phyloP scores from a whole-genome alignment of 352 stramenopile genomes.

The Pythium phragmiticola region DNA sequence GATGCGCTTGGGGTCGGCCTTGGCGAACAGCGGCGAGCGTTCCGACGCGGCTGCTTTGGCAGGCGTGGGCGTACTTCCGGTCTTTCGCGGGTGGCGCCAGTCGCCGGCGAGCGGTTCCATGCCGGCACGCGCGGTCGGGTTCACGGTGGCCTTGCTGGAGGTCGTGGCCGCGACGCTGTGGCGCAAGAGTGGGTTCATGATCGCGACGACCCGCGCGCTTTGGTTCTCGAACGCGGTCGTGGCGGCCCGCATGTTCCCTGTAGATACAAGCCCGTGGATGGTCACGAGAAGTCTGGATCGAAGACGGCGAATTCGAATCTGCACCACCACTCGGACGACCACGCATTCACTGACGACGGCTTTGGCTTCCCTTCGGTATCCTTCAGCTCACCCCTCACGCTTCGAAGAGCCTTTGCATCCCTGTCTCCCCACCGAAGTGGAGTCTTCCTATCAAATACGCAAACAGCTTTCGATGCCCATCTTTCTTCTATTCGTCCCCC shows the following conservation, averaged over 20 bases:
- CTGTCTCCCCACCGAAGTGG: neutral
- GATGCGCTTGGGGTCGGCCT: constrained; percentile 19
- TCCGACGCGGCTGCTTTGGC: constrained; percentile 11
- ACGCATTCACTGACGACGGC: neutral
- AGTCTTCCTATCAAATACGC: neutral
- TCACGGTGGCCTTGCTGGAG: neutral
- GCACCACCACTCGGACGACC: neutral
- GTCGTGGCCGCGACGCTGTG: neutral
- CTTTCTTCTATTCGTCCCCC: neutral
- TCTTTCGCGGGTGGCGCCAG: neutral
- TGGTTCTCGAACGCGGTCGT: constrained; percentile 40
- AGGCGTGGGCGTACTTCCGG: neutral
- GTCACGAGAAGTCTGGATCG: too few species aligned
- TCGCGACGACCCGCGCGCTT: constrained; percentile 18
- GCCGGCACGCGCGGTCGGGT: constrained; percentile 13
- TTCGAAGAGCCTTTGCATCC: neutral
- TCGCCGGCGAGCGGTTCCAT: constrained; percentile 10
- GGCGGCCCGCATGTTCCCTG: constrained; percentile 35
- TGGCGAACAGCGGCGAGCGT: constrained; percentile 21
- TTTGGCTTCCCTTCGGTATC: neutral
- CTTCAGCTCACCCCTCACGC: neutral
- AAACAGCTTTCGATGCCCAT: neutral
- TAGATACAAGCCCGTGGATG: too few species aligned
- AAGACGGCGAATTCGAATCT: neutral
- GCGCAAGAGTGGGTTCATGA: constrained; percentile 18